phyloP scores from a whole-genome alignment of 305 asterid species.

The Fraxinus dipetala region DNA sequence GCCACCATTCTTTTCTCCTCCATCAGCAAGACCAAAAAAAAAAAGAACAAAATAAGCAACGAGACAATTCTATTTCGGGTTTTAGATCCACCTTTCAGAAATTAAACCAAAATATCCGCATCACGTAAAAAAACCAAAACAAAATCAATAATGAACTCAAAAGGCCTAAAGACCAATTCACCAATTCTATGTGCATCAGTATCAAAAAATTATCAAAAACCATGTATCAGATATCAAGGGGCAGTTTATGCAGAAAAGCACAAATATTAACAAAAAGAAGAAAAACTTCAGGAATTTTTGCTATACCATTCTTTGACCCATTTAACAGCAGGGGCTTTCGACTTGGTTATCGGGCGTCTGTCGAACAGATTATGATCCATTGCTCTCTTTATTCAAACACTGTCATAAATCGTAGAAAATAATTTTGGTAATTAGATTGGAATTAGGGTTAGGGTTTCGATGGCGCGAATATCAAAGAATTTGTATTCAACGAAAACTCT shows the following conservation, averaged over 20 bases:
- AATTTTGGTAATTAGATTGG: not conserved
- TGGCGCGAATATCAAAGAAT: not conserved
- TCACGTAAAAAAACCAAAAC: not conserved
- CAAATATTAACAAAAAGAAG: not conserved
- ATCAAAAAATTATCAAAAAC: not conserved
- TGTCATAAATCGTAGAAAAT: not conserved
- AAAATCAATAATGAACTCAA: not conserved
- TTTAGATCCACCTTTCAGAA: not conserved
- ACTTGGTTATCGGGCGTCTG: constrained; percentile 64
- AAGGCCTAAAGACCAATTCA: not conserved
- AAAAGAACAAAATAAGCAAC: not conserved
- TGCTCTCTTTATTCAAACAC: not conserved
- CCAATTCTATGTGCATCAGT: not conserved
- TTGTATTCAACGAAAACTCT: not conserved
- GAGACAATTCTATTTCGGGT: not conserved
- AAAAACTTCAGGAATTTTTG: not conserved
- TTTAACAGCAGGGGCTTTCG: constrained; percentile 62
- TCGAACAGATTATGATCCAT: constrained; percentile 72
- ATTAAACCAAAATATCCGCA: not conserved
- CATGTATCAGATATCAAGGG: not conserved
- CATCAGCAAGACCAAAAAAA: not conserved
- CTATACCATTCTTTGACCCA: constrained; percentile 85
- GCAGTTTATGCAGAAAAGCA: not conserved
- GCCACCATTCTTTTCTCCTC: not conserved
- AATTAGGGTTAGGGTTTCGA: not conserved